Evolutionary conservation across 2,329 filamentous ascomycete species (phyloP).

Genomic region (Trichoderma endophyticum): DNA sequence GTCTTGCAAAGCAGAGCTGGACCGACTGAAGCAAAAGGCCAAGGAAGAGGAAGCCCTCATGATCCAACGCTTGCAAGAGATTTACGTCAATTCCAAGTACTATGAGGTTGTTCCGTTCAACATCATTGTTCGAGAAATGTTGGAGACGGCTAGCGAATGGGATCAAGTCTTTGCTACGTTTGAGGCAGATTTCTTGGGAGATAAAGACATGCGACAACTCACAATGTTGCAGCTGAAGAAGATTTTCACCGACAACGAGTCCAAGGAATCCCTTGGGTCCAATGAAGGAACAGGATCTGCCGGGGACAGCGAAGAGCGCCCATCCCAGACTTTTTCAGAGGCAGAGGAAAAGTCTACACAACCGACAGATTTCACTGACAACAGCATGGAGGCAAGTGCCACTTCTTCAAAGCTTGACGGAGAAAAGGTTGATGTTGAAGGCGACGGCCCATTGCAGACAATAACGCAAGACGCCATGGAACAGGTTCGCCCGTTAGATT

Average conservation of each 20-base stretch:
- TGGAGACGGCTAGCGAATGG: conserved; percentile 92
- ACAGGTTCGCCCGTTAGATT: conserved; percentile 49
- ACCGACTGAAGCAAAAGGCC: conserved; percentile 70
- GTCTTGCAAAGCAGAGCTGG: conserved; percentile 76
- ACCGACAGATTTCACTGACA: conserved; percentile 39
- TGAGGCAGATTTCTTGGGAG: conserved; percentile 88
- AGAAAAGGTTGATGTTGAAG: conserved; percentile 25
- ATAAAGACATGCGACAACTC: conserved; percentile 91
- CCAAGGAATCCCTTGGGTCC: conserved; percentile 68
- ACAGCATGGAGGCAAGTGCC: conserved; percentile 33
- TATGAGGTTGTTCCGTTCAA: conserved; percentile 97
- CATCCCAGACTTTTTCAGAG: conserved; percentile 45
- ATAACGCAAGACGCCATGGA: conserved; percentile 40
- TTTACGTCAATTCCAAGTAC: conserved; percentile 90
- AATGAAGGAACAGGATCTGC: conserved; percentile 63
- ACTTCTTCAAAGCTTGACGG: conserved; percentile 26
- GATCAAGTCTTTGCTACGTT: conserved; percentile 87
- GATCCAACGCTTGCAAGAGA: conserved; percentile 75
- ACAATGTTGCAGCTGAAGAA: conserved; percentile 91
- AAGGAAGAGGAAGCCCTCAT: conserved; percentile 78
- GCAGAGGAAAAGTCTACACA: conserved; percentile 47
- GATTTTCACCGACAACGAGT: conserved; percentile 89
- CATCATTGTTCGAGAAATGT: conserved; percentile 79
- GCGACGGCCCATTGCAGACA: conserved; percentile 32
- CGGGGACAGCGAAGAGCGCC: conserved; percentile 48